Evolutionary conservation across 2,329 filamentous ascomycete genomes (phyloP).

Genomic region (Aureobasidium pullulans): DNA sequence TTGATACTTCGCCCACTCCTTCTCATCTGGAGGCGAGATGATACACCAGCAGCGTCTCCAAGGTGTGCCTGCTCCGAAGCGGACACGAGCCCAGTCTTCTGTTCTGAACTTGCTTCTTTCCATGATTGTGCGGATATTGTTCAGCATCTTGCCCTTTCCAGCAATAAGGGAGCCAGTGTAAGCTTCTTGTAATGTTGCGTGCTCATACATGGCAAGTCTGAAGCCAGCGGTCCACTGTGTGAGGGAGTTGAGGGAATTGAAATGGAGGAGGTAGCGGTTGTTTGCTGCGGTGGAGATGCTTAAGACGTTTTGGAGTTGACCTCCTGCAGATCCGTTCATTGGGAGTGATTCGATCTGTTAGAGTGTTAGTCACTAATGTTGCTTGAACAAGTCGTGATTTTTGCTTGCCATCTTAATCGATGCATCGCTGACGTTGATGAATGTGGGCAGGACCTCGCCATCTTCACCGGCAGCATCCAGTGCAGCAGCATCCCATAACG

Average conservation of each 20-base stretch:
- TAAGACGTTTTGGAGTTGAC: slow-evolving; percentile 86
- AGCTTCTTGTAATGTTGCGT: slow-evolving; percentile 86
- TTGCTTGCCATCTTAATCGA: slow-evolving; percentile 86
- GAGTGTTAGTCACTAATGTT: slow-evolving; percentile 6
- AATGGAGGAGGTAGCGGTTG: slow-evolving; percentile 92
- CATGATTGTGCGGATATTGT: slow-evolving; percentile 86
- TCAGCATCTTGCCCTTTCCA: slow-evolving; percentile 80
- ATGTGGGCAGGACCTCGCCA: slow-evolving; percentile 79
- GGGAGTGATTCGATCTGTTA: slow-evolving; percentile 62
- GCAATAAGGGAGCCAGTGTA: slow-evolving; percentile 95
- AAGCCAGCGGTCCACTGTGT: slow-evolving; percentile 96
- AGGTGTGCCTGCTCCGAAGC: slow-evolving; percentile 90
- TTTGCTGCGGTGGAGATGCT: slow-evolving; percentile 92
- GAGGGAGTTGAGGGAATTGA: slow-evolving; percentile 87
- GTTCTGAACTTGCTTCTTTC: slow-evolving; percentile 68
- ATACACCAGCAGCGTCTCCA: slow-evolving; percentile 98
- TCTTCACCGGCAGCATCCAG: slow-evolving; percentile 80
- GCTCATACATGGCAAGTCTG: slow-evolving; percentile 87
- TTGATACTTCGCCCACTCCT: slow-evolving; percentile 75
- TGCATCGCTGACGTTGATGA: slow-evolving; percentile 94
- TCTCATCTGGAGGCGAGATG: slow-evolving; percentile 85
- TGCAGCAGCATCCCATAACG: slow-evolving; percentile 89
- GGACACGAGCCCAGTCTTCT: slow-evolving; percentile 90
- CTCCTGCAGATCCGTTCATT: slow-evolving; percentile 67
- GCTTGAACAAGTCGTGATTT: background rate